Conservation (phyloP, 2,329 filamentous ascomycete species). For the Sordariomycetes sp. region DNA sequence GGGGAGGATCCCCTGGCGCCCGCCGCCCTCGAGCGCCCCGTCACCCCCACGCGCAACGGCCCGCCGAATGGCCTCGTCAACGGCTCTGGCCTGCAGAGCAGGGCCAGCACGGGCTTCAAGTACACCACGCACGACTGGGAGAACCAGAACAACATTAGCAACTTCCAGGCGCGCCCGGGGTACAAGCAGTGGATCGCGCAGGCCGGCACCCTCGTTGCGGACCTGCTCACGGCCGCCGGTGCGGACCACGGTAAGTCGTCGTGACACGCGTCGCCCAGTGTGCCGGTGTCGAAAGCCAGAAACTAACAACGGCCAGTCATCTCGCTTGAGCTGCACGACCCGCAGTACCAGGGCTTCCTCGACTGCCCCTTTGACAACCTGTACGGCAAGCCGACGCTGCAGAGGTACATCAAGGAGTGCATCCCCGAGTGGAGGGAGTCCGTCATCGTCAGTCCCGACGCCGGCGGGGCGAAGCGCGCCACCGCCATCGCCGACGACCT, state of each 20-base stretch:
- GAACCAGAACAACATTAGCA: constrained; percentile 40
- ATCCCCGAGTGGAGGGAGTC: constrained; percentile 76
- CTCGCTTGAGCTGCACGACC: constrained; percentile 93
- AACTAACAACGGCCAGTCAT: constrained; percentile 44
- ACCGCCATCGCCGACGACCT: constrained; percentile 89
- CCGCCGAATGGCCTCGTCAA: constrained; percentile 9
- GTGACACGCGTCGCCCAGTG: neutral
- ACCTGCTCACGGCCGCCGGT: constrained; percentile 87
- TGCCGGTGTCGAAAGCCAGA: neutral
- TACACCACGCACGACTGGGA: constrained; percentile 54
- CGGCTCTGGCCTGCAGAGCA: constrained; percentile 12
- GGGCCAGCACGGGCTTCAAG: constrained; percentile 23
- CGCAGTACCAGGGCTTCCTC: constrained; percentile 97
- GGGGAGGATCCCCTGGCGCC: constrained; percentile 14
- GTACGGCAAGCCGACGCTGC: constrained; percentile 67
- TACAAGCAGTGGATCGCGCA: constrained; percentile 99
- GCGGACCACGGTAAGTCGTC: constrained; percentile 56
- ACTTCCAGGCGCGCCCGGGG: constrained; percentile 69
- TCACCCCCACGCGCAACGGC: neutral
- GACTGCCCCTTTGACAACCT: constrained; percentile 98
- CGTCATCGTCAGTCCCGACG: constrained; percentile 91
- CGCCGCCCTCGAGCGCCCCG: constrained; percentile 6
- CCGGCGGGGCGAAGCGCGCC: constrained; percentile 89
- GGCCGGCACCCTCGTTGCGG: constrained; percentile 86
- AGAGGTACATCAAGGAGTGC: constrained; percentile 61